phyloP scores from a whole-genome alignment of 2,329 filamentous ascomycete genomes.

The Aureobasidium leucospermi region DNA sequence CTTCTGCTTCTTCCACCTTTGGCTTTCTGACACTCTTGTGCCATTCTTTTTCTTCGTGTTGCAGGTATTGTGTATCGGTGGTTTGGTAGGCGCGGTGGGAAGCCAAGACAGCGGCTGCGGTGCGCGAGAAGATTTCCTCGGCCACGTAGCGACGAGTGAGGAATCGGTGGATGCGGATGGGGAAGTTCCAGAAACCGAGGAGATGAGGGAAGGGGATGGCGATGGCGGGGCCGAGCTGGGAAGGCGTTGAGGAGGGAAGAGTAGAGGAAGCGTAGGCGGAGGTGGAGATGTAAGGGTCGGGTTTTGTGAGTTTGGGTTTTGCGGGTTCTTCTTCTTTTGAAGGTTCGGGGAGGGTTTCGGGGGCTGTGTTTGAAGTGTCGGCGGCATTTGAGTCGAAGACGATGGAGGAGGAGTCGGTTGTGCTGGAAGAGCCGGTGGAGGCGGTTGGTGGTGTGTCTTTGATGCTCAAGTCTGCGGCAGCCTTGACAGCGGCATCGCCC shows the following conservation, averaged over 20 bases:
- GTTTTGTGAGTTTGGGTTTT: constrained; percentile 50
- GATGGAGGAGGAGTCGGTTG: constrained; percentile 7
- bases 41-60: constrained; percentile 73
- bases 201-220: constrained; percentile 79
- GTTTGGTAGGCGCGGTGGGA: constrained; percentile 53
- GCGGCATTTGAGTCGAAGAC: constrained; percentile 17
- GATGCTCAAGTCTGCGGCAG: constrained; percentile 17
- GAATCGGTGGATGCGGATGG: constrained; percentile 78
- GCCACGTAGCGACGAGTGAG: constrained; percentile 78
- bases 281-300: constrained; percentile 65
- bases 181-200: constrained; percentile 86
- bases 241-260: constrained; percentile 59
- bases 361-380: constrained; percentile 1
- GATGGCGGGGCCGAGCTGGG: constrained; percentile 63
- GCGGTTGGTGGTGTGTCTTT: constrained; percentile 4
- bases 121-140: constrained; percentile 78
- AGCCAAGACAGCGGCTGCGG: constrained; percentile 73
- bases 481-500: constrained; percentile 23
- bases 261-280: constrained; percentile 61
- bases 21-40: constrained; percentile 66
- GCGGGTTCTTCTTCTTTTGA: constrained; percentile 33
- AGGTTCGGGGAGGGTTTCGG: constrained; percentile 18
- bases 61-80: constrained; percentile 52
- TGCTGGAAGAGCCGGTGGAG: constrained; percentile 26
- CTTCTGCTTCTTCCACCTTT: constrained; percentile 31